Percentiles rank a stretch among this genome's conserved stretches.
Evolutionary conservation across 179 eudicot species (phyloP).

Genomic region (Beta corolliflora): DNA sequence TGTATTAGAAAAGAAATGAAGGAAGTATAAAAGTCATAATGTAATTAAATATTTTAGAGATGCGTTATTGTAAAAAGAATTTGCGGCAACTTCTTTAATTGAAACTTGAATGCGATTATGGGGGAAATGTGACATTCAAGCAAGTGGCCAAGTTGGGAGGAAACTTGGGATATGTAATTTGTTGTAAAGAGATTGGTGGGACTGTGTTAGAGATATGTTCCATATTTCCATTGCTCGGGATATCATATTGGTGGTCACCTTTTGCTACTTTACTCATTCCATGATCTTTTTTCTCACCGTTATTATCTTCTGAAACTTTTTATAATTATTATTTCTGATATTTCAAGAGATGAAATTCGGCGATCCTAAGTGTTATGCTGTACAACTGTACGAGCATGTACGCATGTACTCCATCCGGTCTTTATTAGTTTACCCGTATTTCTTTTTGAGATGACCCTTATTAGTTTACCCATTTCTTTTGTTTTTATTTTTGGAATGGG

Average conservation of each 20-base stretch:
- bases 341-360: too few species aligned
- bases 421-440: too few species aligned
- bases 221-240: background rate
- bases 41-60: background rate
- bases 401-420: too few species aligned
- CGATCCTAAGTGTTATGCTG: too few species aligned
- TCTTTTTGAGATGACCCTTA: too few species aligned
- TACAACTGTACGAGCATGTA: too few species aligned
- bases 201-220: background rate
- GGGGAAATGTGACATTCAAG: background rate
- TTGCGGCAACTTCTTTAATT: background rate
- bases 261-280: background rate
- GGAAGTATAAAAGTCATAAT: too few species aligned
- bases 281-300: background rate
- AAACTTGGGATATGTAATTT: background rate
- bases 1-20: too few species aligned
- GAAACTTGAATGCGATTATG: background rate
- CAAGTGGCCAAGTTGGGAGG: slow-evolving; percentile 19
- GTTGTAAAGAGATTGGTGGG: background rate
- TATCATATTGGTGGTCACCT: background rate
- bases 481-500: too few species aligned
- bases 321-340: too few species aligned
- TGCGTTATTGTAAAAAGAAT: too few species aligned
- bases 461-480: too few species aligned
- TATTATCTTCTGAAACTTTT: background rate